These are phyloP conservation scores for Silene latifolia DNA, from an alignment of 148 eudicot species.

Conservation along the genomic window DNA sequence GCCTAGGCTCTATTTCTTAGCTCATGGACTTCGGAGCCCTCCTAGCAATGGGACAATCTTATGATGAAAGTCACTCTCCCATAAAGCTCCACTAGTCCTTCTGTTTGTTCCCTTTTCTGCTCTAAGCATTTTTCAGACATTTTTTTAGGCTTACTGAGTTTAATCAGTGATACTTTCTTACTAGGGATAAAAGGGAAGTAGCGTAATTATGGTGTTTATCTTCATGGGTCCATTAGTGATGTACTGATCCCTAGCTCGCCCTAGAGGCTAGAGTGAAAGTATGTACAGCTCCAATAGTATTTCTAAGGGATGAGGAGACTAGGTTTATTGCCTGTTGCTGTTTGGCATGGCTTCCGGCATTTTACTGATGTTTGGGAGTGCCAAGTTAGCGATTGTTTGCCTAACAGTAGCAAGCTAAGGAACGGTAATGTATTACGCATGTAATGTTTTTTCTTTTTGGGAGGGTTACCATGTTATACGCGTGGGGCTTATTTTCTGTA, in stretches of 20 bases:
- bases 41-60: constrained; percentile 2
- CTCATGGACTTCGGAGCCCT: constrained; percentile 10
- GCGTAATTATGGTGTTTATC: constrained; percentile 5
- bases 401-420: not conserved
- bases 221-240: not conserved
- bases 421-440: not conserved
- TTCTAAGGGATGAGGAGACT: not conserved
- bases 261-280: not conserved
- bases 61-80: constrained; percentile 17
- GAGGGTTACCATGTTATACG: not conserved
- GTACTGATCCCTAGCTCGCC: not conserved
- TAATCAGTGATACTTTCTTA: not conserved
- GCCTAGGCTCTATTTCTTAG: constrained; percentile 12
- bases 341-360: not conserved
- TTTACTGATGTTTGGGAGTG: not conserved
- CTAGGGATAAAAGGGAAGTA: not conserved
- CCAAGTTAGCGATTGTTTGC: not conserved
- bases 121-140: not conserved
- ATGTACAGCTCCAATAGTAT: not conserved
- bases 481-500: not conserved
- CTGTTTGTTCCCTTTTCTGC: not conserved
- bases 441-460: not conserved
- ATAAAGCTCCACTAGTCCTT: constrained; percentile 21
- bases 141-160: not conserved
- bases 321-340: not conserved